These are phyloP conservation scores for Kockiozyma suomiensis DNA, from an alignment of 805 yeast species.

Conservation along the genomic window DNA sequence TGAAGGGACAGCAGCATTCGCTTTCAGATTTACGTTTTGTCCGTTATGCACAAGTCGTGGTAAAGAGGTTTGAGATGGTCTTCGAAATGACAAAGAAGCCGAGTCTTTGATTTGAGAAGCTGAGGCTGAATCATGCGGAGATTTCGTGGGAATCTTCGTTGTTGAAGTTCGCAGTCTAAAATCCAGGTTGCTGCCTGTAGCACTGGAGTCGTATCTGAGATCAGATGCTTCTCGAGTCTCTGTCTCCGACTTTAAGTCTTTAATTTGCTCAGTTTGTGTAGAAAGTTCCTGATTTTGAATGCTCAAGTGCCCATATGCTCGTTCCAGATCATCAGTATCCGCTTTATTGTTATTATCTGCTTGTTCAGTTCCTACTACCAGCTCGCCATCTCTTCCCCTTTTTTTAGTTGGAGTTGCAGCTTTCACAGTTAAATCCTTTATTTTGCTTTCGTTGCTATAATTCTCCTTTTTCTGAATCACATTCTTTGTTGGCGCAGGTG, in stretches of 20 bases:
- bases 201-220: neutral
- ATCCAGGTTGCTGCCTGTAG: neutral
- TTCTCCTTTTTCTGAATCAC: neutral
- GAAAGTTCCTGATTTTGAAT: neutral
- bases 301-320: conserved; percentile 1
- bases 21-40: neutral
- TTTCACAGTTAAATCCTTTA: neutral
- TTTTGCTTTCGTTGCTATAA: neutral
- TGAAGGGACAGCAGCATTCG: too few species aligned
- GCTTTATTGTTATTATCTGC: neutral
- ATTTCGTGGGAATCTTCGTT: conserved; percentile 5
- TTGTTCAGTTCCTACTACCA: neutral
- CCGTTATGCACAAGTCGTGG: neutral
- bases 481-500: neutral
- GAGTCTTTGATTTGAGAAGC: neutral
- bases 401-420: neutral
- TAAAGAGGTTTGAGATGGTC: neutral
- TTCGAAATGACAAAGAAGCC: neutral
- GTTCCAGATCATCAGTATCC: neutral
- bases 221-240: neutral
- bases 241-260: too few species aligned
- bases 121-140: conserved; percentile 7
- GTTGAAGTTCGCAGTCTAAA: neutral
- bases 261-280: neutral
- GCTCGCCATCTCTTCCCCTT: neutral